Percentiles rank a stretch among this genome's conserved stretches.
These are phyloP conservation scores for Petasospora rhodanensis DNA, from an alignment of 1,139 yeast genomes.

Conservation along the genomic window DNA sequence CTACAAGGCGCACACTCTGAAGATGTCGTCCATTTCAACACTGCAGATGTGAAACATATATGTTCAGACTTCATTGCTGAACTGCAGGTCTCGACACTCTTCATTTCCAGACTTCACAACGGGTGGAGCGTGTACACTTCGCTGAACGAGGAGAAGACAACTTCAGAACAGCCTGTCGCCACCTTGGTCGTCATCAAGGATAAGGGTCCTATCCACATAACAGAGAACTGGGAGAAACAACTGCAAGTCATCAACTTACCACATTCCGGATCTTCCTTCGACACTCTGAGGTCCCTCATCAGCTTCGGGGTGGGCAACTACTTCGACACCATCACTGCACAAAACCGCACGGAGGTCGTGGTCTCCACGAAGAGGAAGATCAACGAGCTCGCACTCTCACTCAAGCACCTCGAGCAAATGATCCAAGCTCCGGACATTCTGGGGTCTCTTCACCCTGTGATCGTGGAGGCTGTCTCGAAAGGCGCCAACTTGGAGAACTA, in stretches of 20 bases:
- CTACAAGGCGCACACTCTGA: constrained; percentile 26
- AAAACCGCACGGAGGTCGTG: constrained; percentile 33
- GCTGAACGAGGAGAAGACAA: constrained; percentile 7
- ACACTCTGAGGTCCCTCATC: constrained; percentile 54
- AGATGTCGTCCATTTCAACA: constrained; percentile 24
- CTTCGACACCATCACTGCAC: constrained; percentile 39
- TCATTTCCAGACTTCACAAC: constrained; percentile 15
- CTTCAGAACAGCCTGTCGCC: constrained; percentile 10
- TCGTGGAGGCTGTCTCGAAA: constrained; percentile 37
- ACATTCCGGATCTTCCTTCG: constrained; percentile 33
- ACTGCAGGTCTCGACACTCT: constrained; percentile 26
- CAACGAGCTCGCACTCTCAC: constrained; percentile 61
- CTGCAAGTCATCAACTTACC: constrained; percentile 35
- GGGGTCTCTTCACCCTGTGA: constrained; percentile 47
- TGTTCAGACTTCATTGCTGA: constrained; percentile 22
- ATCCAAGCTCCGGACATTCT: constrained; percentile 65
- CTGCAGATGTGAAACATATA: constrained; percentile 7
- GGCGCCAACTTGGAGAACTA: constrained; percentile 29
- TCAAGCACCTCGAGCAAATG: constrained; percentile 65
- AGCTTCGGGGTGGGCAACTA: constrained; percentile 51
- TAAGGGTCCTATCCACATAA: constrained; percentile 31
- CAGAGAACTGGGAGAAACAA: constrained; percentile 35
- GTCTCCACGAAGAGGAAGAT: constrained; percentile 55
- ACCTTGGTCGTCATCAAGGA: constrained; percentile 41
- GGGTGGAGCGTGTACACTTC: constrained; percentile 17